phyloP scores from a whole-genome alignment of 331 rosid species.

The Erythrophleum ivorense region DNA sequence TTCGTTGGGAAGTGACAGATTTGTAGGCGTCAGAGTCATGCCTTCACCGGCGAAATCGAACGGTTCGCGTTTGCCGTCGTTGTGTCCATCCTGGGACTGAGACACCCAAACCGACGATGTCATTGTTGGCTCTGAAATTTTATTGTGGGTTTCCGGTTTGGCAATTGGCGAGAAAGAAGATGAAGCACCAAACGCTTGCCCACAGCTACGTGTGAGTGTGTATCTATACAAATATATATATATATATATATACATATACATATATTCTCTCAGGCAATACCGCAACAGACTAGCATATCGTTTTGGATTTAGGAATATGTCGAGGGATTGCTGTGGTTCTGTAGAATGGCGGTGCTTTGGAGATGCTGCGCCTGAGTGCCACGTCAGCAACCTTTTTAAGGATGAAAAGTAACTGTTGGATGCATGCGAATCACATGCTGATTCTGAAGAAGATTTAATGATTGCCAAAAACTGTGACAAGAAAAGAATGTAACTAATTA shows the following conservation, averaged over 20 bases:
- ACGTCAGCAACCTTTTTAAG: slow-evolving; percentile 39
- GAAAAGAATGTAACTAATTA: neutral
- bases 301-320: slow-evolving; percentile 28
- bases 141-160: neutral
- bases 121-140: slow-evolving; percentile 11
- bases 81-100: slow-evolving; percentile 46
- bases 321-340: slow-evolving; percentile 32
- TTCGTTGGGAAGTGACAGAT: slow-evolving; percentile 50
- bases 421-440: slow-evolving; percentile 39
- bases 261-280: neutral
- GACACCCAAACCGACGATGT: slow-evolving; percentile 49
- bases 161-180: neutral
- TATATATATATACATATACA: neutral
- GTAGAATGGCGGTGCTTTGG: slow-evolving; percentile 46
- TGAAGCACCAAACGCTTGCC: neutral
- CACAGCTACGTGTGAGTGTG: neutral
- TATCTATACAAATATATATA: neutral
- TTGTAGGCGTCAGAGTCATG: slow-evolving; percentile 43
- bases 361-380: slow-evolving; percentile 30
- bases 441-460: slow-evolving; percentile 6
- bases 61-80: slow-evolving; percentile 49
- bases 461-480: neutral
- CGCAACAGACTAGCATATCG: neutral
- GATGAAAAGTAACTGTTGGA: neutral
- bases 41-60: slow-evolving; percentile 43